These are phyloP conservation scores for Acanthamoeba quina DNA, from an alignment of 208 protist species.

Conservation along the genomic window DNA sequence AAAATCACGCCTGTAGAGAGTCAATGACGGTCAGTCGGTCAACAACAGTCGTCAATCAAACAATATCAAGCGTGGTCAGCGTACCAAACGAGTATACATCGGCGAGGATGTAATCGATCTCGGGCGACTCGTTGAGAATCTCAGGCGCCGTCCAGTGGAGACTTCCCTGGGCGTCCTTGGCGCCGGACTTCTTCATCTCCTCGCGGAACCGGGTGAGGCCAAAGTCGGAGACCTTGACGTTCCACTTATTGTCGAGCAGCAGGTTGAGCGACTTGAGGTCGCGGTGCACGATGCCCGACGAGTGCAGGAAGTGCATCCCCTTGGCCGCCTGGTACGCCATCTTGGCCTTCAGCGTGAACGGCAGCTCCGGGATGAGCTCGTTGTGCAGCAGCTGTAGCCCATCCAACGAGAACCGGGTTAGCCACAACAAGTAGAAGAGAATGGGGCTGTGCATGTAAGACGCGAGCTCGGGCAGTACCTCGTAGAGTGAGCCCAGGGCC, in stretches of 20 bases:
- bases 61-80: constrained; percentile 5
- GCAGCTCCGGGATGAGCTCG: not conserved
- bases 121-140: not conserved
- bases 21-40: too few species aligned
- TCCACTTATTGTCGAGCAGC: constrained; percentile 48
- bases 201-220: not conserved
- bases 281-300: constrained; percentile 24
- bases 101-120: not conserved
- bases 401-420: too few species aligned
- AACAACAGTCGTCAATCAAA: too few species aligned
- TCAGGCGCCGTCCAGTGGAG: constrained; percentile 48
- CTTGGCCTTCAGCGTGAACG: constrained; percentile 8
- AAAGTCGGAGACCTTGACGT: not conserved
- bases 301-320: constrained; percentile 58
- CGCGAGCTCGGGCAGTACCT: not conserved
- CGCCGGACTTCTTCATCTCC: not conserved
- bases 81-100: constrained; percentile 12
- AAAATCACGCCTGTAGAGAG: constrained; percentile 40
- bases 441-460: too few species aligned
- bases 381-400: constrained; percentile 3
- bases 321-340: constrained; percentile 59
- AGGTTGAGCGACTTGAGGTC: constrained; percentile 60
- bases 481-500: not conserved
- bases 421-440: too few species aligned
- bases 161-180: not conserved